Base-by-base conservation (phyloP, 257 asterid genomes). In the Jasminum sambac region DNA sequence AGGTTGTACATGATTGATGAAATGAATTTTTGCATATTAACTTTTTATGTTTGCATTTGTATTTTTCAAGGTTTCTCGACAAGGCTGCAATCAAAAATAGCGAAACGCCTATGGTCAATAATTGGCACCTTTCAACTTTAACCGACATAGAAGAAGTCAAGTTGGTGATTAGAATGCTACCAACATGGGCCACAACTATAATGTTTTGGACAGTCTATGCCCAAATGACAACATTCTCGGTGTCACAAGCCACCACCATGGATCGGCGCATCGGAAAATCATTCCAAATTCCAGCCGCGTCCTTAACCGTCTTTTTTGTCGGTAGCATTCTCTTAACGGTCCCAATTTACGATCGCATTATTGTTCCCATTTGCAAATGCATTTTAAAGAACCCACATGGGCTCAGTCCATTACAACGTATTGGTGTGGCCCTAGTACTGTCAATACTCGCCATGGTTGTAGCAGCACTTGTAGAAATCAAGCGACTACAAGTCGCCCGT, bases 201-300 rank as follows among this genome's bases (percentile, higher is more conserved):
- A 81, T 89, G 82, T 87, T 84, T 24, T 89, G 92, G 85, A 83
- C 85, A 0, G 69, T 83, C 10, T 84, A 89, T 64, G 94, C 96
- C n/a, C 96, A 89, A 70, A 89, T 89, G 89, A 80, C 85, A 24
- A 89, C 96, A 11, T 87, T 80, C 17, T 82, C 96, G 0, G 93
- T 89, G 57, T 74, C 88, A 59, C 96, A 89, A 76, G 90, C 96
- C 3, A 55, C 85, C 12, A 80, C 88, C 3, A 70, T 89, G 94
- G 64, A 83, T 38, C 79, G 96, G n/a, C 72, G 73, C 11, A 62
- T 89, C 5, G 78, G 85, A 50, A 70, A 69, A 1, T 71, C 81
- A 11, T 89, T 89, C 69, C 69, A 79, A 64, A 71, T 89, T 36
- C 96, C 96, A 0, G 64, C 92, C 0, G 96, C 81, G 0, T 81